Evolutionary conservation across 2,329 filamentous ascomycete genomes (phyloP).

Genomic region (Cladosporium velox): DNA sequence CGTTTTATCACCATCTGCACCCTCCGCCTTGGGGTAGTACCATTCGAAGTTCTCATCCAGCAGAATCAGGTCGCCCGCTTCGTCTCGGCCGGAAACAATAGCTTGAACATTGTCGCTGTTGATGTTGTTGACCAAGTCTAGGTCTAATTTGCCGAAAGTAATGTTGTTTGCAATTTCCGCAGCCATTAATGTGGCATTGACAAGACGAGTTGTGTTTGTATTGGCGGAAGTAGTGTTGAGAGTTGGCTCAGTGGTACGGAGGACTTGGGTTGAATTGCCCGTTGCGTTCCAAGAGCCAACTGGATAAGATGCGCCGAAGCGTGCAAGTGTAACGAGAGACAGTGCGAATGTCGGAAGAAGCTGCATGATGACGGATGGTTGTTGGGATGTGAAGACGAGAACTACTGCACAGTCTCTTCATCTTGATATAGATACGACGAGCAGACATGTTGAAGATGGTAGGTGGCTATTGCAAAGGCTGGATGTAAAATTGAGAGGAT

Average conservation of each 20-base stretch:
- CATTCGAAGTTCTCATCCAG: conserved; percentile 40
- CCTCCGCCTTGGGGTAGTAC: conserved; percentile 44
- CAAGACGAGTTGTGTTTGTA: neutral
- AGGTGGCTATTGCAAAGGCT: conserved; percentile 17
- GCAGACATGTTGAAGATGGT: neutral
- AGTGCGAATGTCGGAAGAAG: conserved; percentile 10
- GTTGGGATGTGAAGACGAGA: conserved; percentile 15
- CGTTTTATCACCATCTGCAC: conserved; percentile 22
- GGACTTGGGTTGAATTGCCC: conserved; percentile 2
- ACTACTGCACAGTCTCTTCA: conserved; percentile 15
- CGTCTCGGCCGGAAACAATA: conserved; percentile 48
- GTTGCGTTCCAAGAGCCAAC: conserved; percentile 15
- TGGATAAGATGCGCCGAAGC: conserved; percentile 1
- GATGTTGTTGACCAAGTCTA: conserved; percentile 46
- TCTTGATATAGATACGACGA: conserved; percentile 12
- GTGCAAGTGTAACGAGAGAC: neutral
- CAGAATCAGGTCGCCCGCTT: conserved; percentile 43
- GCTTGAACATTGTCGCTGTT: conserved; percentile 40
- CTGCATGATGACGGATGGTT: conserved; percentile 12
- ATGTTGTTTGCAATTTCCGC: conserved; percentile 16
- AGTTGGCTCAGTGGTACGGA: neutral
- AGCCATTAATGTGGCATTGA: conserved; percentile 8
- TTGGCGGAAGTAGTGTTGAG: neutral
- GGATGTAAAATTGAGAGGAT: conserved; percentile 7
- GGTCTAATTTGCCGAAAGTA: conserved; percentile 14